A percentile compares a stretch with the other conserved stretches of the same genome.
phyloP scores from a whole-genome alignment of 352 stramenopile genomes.

The Globisporangium middletonii region DNA sequence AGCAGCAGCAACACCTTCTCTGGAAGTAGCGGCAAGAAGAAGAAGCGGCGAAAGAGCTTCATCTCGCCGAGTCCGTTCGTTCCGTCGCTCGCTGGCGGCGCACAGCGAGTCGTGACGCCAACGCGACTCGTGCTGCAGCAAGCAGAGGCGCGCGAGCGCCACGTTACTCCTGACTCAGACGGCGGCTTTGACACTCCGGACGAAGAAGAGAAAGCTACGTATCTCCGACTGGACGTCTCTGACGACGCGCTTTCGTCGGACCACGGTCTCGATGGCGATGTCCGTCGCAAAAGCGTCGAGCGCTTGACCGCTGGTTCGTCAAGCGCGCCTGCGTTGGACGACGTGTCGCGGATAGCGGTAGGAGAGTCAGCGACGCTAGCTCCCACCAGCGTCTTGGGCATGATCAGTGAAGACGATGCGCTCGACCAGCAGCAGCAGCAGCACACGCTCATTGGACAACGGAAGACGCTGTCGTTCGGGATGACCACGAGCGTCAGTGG shows the following conservation, averaged over 20 bases:
- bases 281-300: too few relatives aligned
- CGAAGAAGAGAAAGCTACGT: conserved; percentile 2
- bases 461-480: conserved; percentile 27
- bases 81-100: conserved; percentile 44
- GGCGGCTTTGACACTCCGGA: conserved; percentile 8
- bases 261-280: background rate
- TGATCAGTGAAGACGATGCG: conserved; percentile 8
- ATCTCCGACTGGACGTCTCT: background rate
- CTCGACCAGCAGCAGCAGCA: conserved; percentile 2
- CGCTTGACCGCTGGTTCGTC: too few relatives aligned
- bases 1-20: conserved; percentile 6
- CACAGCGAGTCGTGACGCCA: conserved; percentile 54
- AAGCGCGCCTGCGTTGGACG: too few relatives aligned
- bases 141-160: background rate
- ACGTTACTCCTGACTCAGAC: conserved; percentile 9
- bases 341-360: too few relatives aligned
- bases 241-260: background rate
- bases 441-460: conserved; percentile 6
- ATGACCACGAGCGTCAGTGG: conserved; percentile 11
- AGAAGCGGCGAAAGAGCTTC: conserved; percentile 39
- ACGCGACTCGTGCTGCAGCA: conserved; percentile 11
- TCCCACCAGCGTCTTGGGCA: background rate
- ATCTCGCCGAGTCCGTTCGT: conserved; percentile 40
- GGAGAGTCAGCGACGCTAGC: background rate
- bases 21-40: conserved; percentile 21